Percentiles rank a stretch among this genome's conserved stretches.
These are phyloP conservation scores for Boletales sp. DNA, from an alignment of 768 basidiomycete species.

Conservation along the genomic window DNA sequence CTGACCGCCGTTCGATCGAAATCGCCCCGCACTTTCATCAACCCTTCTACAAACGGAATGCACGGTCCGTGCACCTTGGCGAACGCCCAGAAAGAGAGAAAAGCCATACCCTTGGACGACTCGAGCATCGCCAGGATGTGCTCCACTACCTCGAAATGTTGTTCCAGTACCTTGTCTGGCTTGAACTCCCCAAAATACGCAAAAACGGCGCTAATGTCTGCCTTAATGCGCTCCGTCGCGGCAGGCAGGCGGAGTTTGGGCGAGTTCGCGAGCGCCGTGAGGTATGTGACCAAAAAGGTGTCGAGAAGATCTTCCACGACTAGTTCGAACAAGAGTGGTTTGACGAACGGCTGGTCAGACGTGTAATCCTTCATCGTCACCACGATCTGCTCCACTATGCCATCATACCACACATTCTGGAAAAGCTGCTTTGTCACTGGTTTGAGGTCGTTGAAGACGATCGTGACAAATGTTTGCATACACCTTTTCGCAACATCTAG, in stretches of 20 bases:
- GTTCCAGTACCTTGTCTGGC: slow-evolving; percentile 73
- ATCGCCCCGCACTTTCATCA: slow-evolving; percentile 89
- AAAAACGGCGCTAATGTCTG: slow-evolving; percentile 76
- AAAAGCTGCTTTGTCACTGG: slow-evolving; percentile 84
- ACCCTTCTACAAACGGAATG: slow-evolving; percentile 82
- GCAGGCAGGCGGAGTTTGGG: slow-evolving; percentile 84
- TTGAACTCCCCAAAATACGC: slow-evolving; percentile 80
- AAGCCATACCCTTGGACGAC: slow-evolving; percentile 84
- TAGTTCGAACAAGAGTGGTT: slow-evolving; percentile 85
- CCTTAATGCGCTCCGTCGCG: slow-evolving; percentile 78
- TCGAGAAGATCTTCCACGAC: slow-evolving; percentile 92
- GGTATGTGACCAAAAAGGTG: slow-evolving; percentile 83
- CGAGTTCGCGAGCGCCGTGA: slow-evolving; percentile 80
- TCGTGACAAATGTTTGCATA: slow-evolving; percentile 88
- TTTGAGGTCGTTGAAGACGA: slow-evolving; percentile 93
- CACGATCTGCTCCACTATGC: slow-evolving; percentile 80
- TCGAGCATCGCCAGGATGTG: slow-evolving; percentile 76
- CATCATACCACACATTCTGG: slow-evolving; percentile 86
- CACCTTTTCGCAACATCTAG: slow-evolving; percentile 98
- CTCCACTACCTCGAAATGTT: slow-evolving; percentile 83
- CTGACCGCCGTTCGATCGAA: slow-evolving; percentile 82
- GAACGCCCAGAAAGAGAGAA: slow-evolving; percentile 92
- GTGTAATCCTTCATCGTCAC: slow-evolving; percentile 97
- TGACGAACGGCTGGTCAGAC: slow-evolving; percentile 88
- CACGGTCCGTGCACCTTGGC: slow-evolving; percentile 94